Evolutionary conservation across 495 filamentous ascomycete species (phyloP).

Genomic region (Daldinia caldariorum): DNA sequence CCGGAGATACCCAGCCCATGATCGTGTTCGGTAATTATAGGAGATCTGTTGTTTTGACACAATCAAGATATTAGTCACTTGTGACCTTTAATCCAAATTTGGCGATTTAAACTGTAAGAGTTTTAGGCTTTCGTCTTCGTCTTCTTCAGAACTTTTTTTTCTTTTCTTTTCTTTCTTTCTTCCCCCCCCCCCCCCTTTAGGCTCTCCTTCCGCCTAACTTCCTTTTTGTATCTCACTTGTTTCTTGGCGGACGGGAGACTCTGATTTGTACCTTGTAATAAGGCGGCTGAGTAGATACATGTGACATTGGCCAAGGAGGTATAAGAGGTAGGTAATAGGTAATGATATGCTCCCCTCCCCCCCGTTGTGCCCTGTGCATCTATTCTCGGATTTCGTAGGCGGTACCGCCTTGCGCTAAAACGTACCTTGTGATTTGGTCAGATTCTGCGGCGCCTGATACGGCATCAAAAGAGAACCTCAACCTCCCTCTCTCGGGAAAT

Average conservation of each 20-base stretch:
- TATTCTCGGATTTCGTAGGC: conserved; percentile 21
- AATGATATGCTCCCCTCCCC: conserved; percentile 24
- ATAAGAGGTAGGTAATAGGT: conserved; percentile 22
- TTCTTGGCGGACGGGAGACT: conserved; percentile 5
- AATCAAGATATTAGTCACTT: conserved; percentile 40
- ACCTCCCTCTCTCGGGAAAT: conserved; percentile 54
- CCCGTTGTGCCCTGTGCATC: conserved; percentile 20
- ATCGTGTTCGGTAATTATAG: conserved; percentile 67
- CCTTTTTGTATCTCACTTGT: conserved; percentile 6
- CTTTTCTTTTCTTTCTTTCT: too few species aligned
- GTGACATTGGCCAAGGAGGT: conserved; percentile 28
- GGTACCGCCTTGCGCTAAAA: conserved; percentile 48
- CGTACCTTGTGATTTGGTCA: conserved; percentile 63
- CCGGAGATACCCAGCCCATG: conserved; percentile 74
- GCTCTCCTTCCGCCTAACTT: conserved; percentile 4
- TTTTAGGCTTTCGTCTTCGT: conserved; percentile 8
- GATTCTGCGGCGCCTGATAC: conserved; percentile 59
- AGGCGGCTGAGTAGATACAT: conserved; percentile 42
- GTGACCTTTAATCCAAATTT: conserved; percentile 13
- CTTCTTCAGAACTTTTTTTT: not conserved
- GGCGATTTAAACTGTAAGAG: conserved; percentile 15
- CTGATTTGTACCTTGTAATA: conserved; percentile 14
- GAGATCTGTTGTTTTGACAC: conserved; percentile 51
- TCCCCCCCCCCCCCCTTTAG: not conserved
- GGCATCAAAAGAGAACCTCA: conserved; percentile 67